A percentile compares a stretch with the other conserved stretches of the same genome.
These are phyloP conservation scores for Aspergillus biplanus DNA, from an alignment of 495 filamentous ascomycete species.

Conservation along the genomic window DNA sequence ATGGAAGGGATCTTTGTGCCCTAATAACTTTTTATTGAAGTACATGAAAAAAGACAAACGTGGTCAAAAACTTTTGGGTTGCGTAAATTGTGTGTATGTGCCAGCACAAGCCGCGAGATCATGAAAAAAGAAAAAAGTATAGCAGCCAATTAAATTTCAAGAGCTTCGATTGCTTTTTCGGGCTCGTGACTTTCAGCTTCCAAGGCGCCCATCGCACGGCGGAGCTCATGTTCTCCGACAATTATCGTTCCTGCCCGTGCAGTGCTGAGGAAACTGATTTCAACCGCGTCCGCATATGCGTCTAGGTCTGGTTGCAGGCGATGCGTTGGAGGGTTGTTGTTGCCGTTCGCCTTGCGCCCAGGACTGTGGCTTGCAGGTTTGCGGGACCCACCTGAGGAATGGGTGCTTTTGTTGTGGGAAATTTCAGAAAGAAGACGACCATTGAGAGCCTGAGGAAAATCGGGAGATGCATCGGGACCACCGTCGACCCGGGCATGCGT, in stretches of 20 bases:
- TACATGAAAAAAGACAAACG: conserved; percentile 4
- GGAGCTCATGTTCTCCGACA: conserved; percentile 71
- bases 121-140: neutral
- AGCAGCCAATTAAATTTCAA: conserved; percentile 22
- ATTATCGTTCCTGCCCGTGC: conserved; percentile 90
- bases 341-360: conserved; percentile 16
- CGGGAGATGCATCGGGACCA: conserved; percentile 17
- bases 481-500: conserved; percentile 30
- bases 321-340: conserved; percentile 30
- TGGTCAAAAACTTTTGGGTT: conserved; percentile 2
- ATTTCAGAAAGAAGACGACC: conserved; percentile 22
- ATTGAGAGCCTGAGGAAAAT: conserved; percentile 17
- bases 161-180: conserved; percentile 21
- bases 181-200: conserved; percentile 43
- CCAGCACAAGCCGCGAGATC: neutral
- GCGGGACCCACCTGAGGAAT: conserved; percentile 21
- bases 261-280: conserved; percentile 89
- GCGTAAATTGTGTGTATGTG: neutral
- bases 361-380: conserved; percentile 20
- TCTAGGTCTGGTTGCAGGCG: conserved; percentile 47
- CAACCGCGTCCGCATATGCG: conserved; percentile 60
- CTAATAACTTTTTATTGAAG: conserved; percentile 14
- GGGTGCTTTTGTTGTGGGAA: conserved; percentile 17
- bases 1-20: neutral
- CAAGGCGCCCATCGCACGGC: conserved; percentile 71